phyloP scores from a whole-genome alignment of 139 green algal species.

The Picochlorum sp. region DNA sequence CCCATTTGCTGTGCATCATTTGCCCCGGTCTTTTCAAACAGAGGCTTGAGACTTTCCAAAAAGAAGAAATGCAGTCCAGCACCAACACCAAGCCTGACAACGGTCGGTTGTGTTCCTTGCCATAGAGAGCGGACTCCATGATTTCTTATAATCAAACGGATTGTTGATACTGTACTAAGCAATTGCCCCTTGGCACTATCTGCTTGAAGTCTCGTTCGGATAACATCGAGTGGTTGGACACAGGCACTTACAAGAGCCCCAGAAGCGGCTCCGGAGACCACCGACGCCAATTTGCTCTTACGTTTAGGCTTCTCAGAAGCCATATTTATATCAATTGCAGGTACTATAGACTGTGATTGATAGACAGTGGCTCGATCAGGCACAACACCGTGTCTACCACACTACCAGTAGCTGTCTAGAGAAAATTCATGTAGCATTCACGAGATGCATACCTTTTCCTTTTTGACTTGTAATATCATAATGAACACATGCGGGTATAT shows the following conservation, averaged over 20 bases:
- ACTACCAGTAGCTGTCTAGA: too few species aligned
- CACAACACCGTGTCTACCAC: too few species aligned
- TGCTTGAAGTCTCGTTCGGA: constrained; percentile 77
- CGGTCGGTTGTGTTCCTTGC: constrained; percentile 57
- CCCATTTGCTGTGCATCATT: constrained; percentile 3
- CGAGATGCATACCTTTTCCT: too few species aligned
- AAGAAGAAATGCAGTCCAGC: constrained; percentile 67
- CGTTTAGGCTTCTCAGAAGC: not conserved
- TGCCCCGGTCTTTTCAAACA: constrained; percentile 13
- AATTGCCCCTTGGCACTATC: constrained; percentile 37
- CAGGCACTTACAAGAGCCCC: constrained; percentile 39
- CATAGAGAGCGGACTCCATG: constrained; percentile 40
- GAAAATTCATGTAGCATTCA: too few species aligned
- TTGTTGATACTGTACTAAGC: constrained; percentile 20
- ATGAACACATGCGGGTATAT: too few species aligned
- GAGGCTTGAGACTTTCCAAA: constrained; percentile 45
- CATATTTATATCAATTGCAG: not conserved
- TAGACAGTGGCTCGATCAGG: not conserved
- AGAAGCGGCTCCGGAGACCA: constrained; percentile 31
- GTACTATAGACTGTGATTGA: not conserved
- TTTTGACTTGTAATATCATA: too few species aligned
- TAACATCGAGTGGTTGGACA: constrained; percentile 74
- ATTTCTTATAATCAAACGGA: constrained; percentile 26
- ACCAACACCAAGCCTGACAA: constrained; percentile 58
- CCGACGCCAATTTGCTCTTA: constrained; percentile 25